These are phyloP conservation scores for Lactifluus subvellereus DNA, from an alignment of 768 basidiomycete genomes.

Conservation along the genomic window DNA sequence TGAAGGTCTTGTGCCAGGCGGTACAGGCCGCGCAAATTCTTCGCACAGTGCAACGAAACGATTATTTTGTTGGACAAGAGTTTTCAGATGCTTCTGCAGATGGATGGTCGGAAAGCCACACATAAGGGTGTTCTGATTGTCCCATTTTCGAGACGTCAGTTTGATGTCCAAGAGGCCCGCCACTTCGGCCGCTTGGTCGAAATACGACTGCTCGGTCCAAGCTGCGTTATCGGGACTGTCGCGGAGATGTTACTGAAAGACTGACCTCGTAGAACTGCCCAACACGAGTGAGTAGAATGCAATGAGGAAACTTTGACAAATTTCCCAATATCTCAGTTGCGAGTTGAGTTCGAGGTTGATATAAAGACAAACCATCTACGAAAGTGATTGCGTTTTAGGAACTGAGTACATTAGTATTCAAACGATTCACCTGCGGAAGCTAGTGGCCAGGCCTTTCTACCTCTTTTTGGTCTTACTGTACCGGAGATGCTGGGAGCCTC, in stretches of 20 bases:
- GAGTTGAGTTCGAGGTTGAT: slow-evolving; percentile 40
- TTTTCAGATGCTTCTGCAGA: slow-evolving; percentile 81
- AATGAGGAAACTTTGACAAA: slow-evolving; percentile 73
- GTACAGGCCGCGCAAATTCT: slow-evolving; percentile 60
- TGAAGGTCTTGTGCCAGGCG: slow-evolving; percentile 45
- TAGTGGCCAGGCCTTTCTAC: not conserved
- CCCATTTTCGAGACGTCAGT: slow-evolving; percentile 71
- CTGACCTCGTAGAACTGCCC: slow-evolving; percentile 93
- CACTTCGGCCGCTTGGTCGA: slow-evolving; percentile 81
- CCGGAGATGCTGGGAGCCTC: not conserved
- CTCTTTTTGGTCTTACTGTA: not conserved
- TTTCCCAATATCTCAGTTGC: slow-evolving; percentile 69
- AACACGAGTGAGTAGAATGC: slow-evolving; percentile 84
- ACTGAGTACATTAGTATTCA: not conserved
- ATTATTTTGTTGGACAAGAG: slow-evolving; percentile 74
- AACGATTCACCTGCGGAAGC: not conserved
- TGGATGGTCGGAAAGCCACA: slow-evolving; percentile 87
- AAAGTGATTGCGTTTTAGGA: not conserved
- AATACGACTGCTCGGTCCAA: slow-evolving; percentile 66
- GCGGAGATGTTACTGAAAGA: not conserved
- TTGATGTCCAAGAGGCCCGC: slow-evolving; percentile 77
- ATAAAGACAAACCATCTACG: slow-evolving; percentile 1
- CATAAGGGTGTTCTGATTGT: slow-evolving; percentile 65
- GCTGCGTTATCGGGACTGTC: not conserved
- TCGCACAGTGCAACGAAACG: slow-evolving; percentile 92